Evolutionary conservation across 1,139 yeast genomes (phyloP), one percentile per base, ranked within the genome.

Genomic region (Nakaseomyces nivariensis): DNA sequence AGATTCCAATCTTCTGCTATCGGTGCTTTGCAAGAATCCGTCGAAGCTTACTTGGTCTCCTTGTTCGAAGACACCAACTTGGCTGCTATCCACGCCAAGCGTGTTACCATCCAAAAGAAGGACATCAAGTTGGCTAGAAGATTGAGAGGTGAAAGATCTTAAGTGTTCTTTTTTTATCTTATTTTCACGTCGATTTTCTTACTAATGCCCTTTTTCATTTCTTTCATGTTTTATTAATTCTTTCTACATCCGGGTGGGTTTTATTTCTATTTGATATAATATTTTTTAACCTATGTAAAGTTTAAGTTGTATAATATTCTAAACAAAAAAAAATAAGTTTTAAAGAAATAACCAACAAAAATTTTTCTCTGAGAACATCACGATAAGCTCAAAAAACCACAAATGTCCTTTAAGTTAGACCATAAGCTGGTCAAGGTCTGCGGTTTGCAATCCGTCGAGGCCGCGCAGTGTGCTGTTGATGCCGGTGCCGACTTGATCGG

Each of bases 11-110:
- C 96, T 60, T 88, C 96, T 64, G 97, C 97, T 62, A 90, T 90
- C 64, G 97, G 97, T 82, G 97, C 97, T 67, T 80, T 90, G 67
- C 97, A 90, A 78, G 97, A 90, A 81, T 89, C 97, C 66, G 97
- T 89, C 64, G 97, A 90, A 81, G 97, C 97, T 64, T 90, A 90
- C 83, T 81, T 90, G 68, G 83, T 79, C 58, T 85, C 95, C 55
- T 76, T 86, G 67, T 86, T 86, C 64, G 96, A 90, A 79, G 97
- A 89, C 78, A 90, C 97, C 66, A 90, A 90, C 83, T 82, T 90
- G 78, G 92, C 97, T 77, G 97, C 97, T 66, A 88, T 92, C 68
- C 97, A 90, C 79, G 97, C 97, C 70, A 90, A 90, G 90, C 87
- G 97, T 81, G 97, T 90, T 69, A 90, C 97, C 62, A 90, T 90